Base-by-base conservation (phyloP, 768 basidiomycete genomes). In the Psilocybe cyanescens region DNA sequence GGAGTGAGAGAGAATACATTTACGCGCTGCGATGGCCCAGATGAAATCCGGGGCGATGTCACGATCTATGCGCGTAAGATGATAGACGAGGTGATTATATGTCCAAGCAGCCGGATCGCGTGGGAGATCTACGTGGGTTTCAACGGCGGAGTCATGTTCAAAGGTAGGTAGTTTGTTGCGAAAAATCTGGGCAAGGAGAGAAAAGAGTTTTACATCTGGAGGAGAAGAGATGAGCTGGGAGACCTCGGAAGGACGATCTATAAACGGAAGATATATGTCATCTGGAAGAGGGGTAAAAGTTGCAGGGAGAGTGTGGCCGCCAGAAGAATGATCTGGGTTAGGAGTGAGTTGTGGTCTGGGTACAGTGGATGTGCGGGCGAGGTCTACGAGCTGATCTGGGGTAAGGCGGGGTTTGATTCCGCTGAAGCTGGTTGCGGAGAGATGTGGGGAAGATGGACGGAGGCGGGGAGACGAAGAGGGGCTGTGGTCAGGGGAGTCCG, bases 261-360 rank as follows among this genome's bases (percentile, higher is more conserved):
- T 82, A 75, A 95, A 97, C 1, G 95, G 95, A 12, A 97, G 85
- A 66, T 87, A 89, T 31, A 92, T 84, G 61, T 92, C 87, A 19
- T 86, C 85, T 4, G 90, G 90, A 1, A 95, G 82, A 0, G 86
- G 86, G 0, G 90, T 91, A 70, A 94, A 94, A 1, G 86, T 85
- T 2, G 86, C 83, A 3, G 84, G 85, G 0, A 78, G 65, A 2
- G 78, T 62, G 1, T 60, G 19, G 47, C 51, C 54, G 29, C 60
- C 31, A 54, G 67, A 62, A 63, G 53, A 49, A 69, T 41, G 50
- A 29, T 39, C 19, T 7, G 55, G 30, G 51, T 50, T 19, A 2
- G 44, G 49, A 9, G 30, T 30, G 31, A 41, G 31, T 7, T 67
- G 67, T 4, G 66, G 57, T 35, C 67, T 72, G 8, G 77, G 85